Conservation (phyloP, 2,329 filamentous ascomycete genomes). For the Phoma sp. region DNA sequence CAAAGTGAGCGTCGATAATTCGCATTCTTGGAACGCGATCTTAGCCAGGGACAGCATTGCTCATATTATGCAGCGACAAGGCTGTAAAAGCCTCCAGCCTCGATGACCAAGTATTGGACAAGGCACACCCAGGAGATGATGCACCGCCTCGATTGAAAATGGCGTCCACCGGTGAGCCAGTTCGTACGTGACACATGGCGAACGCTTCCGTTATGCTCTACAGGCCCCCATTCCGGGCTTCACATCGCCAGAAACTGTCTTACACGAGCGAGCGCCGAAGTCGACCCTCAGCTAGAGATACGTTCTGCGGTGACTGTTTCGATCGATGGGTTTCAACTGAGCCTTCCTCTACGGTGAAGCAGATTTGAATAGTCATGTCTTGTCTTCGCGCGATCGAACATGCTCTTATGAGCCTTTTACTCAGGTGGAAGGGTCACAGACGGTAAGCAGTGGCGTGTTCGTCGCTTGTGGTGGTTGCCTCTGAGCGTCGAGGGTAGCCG, state of each 20-base stretch:
- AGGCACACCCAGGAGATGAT: constrained; percentile 1
- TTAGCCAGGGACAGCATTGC: not conserved
- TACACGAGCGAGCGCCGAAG: not conserved
- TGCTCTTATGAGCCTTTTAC: not conserved
- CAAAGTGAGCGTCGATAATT: not conserved
- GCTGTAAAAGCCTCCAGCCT: constrained; percentile 24
- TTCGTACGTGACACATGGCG: not conserved
- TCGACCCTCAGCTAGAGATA: not conserved
- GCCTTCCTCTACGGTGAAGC: not conserved
- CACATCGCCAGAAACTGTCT: not conserved
- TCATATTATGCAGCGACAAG: not conserved
- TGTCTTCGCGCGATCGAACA: too few species aligned
- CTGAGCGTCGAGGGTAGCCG: not conserved
- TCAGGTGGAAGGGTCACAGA: not conserved
- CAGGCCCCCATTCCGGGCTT: not conserved
- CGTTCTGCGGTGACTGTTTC: not conserved
- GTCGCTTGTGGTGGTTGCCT: not conserved
- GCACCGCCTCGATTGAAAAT: constrained; percentile 12
- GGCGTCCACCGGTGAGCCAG: constrained; percentile 24
- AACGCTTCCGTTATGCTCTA: not conserved
- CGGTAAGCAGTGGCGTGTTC: not conserved
- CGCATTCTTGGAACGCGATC: not conserved
- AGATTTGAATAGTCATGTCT: not conserved
- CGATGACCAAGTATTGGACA: constrained; percentile 11
- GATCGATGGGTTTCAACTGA: not conserved